phyloP scores from a whole-genome alignment of 176 grass and related monocot species.

The Miscanthus lutarioriparius region DNA sequence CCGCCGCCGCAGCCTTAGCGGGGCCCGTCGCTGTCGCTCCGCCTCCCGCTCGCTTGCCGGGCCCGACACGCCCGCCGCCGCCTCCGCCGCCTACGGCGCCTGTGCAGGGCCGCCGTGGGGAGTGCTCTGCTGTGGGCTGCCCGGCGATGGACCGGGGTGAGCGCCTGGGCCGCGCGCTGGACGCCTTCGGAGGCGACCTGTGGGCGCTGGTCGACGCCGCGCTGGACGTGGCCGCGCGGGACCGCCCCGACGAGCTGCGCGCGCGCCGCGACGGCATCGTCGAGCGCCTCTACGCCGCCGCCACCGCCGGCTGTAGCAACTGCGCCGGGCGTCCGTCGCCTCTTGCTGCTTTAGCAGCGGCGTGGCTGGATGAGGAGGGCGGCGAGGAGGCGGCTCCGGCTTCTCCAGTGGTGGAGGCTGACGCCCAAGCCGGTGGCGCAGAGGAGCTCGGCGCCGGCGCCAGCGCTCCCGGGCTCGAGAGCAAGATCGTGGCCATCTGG shows the following conservation, averaged over 20 bases:
- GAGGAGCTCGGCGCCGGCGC: neutral
- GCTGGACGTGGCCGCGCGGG: conserved; percentile 47
- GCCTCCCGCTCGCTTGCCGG: neutral
- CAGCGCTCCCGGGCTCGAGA: conserved; percentile 17
- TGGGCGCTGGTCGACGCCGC: conserved; percentile 66
- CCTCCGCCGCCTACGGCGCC: neutral
- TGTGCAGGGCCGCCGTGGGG: neutral
- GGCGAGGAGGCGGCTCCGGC: neutral
- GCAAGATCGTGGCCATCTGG: conserved; percentile 57
- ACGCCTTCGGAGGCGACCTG: conserved; percentile 44
- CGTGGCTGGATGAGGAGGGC: conserved; percentile 12
- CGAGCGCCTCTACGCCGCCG: conserved; percentile 51
- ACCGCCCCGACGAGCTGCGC: conserved; percentile 58
- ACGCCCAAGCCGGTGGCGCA: neutral
- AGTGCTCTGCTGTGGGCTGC: neutral
- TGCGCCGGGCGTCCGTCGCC: conserved; percentile 26
- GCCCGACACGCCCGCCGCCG: neutral
- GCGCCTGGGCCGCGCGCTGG: conserved; percentile 47
- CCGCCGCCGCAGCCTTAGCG: neutral
- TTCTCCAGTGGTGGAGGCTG: neutral
- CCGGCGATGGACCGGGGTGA: conserved; percentile 61
- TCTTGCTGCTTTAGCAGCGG: conserved; percentile 20
- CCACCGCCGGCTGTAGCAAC: conserved; percentile 31
- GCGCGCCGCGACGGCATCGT: conserved; percentile 63
- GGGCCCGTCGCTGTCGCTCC: neutral